phyloP scores from a whole-genome alignment of 306 rosid species.

The Castanopsis chinensis region DNA sequence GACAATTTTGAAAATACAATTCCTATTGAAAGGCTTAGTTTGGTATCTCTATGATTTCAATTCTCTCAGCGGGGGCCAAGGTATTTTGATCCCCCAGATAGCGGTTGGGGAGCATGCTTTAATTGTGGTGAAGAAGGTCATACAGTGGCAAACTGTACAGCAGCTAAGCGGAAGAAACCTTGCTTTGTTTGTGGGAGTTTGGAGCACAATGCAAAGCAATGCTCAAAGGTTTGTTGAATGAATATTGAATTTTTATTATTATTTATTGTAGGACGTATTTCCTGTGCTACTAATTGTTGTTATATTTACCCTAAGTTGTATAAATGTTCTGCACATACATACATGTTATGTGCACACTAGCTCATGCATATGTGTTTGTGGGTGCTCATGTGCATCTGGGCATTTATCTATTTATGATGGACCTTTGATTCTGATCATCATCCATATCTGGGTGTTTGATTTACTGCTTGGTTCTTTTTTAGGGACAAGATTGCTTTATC shows the following conservation, averaged over 20 bases:
- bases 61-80: constrained; percentile 91
- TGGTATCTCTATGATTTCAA: constrained; percentile 40
- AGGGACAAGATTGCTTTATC: constrained; percentile 71
- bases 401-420: not conserved
- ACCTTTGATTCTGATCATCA: not conserved
- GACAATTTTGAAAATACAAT: constrained; percentile 33
- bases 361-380: not conserved
- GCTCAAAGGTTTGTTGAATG: constrained; percentile 52
- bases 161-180: constrained; percentile 64
- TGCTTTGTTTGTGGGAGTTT: constrained; percentile 91
- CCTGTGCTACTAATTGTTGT: not conserved
- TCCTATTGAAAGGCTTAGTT: constrained; percentile 38
- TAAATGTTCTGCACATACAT: not conserved
- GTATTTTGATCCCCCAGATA: constrained; percentile 90
- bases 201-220: constrained; percentile 71
- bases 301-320: not conserved
- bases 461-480: not conserved
- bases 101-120: constrained; percentile 83
- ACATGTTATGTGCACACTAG: not conserved
- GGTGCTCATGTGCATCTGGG: not conserved
- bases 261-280: not conserved
- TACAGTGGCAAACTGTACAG: constrained; percentile 65
- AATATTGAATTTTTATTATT: not conserved
- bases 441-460: not conserved
- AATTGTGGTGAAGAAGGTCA: constrained; percentile 97